Base-by-base conservation (phyloP, 352 stramenopile genomes). In the Globisporangium polare region DNA sequence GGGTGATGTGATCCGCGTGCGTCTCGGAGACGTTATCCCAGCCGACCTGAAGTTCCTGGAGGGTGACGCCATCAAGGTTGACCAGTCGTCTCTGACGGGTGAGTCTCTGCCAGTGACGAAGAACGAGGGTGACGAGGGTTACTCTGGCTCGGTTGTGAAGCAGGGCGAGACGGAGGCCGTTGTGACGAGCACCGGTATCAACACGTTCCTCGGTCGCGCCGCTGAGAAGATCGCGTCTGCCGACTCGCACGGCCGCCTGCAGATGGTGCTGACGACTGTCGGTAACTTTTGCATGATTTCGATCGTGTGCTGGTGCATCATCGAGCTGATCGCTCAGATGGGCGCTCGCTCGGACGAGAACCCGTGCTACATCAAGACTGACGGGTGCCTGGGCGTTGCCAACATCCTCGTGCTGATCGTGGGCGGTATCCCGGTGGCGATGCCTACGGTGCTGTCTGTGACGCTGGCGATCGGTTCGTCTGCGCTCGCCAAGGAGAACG, bases 41-140 rank as follows among this genome's bases (percentile, higher is more conserved):
- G 92, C 92, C 18, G 95, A 98, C 71, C 57, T 94, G 52, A 89
- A 90, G 74, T 87, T 92, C 70, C 74, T 94, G 27, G 80, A 92
- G 50, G 86, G 86, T 18, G 83, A 95, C 37, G 41, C 71, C 20
- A 58, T 98, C 57, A 90, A 96, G 61, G 88, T 96, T 24, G 86
- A 96, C 61, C 89, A 98, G 73, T 93, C 94, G 45, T 95, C 91
- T 35, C 76, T 98, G 17, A 98, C 95, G 47, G 94, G 95, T 56
- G 95, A 98, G 74, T 97, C 92, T 45, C 75, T 98, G 39, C 90
- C 94, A 33, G 94, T 98, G 61, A 92, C 88, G 41, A 93, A 92
- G 80, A 73, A 72, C 64, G 70, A 86, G 47, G 79, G 80, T 39
- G 80, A 94, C 57, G 82, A 89, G 57, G 80, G 79, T 20, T 91